Percentiles rank a stretch among this genome's conserved stretches.
Conservation (phyloP, 2,329 filamentous ascomycete genomes). For the Helicocarpus griseus region DNA sequence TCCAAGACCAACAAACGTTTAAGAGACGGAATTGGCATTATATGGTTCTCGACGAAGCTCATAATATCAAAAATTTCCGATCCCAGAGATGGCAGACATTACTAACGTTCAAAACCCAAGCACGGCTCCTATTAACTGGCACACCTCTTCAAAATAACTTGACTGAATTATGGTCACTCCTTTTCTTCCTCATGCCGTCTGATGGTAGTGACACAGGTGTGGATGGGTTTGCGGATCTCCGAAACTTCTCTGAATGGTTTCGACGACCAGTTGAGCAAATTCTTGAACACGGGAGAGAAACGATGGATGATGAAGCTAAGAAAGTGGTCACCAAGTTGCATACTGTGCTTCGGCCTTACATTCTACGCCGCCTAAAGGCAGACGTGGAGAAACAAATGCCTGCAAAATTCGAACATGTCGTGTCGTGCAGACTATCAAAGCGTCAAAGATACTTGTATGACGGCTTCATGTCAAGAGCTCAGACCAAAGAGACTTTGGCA, state of each 20-base stretch:
- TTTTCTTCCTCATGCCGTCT: conserved; percentile 94
- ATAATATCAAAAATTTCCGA: conserved; percentile 99
- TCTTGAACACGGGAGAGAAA: conserved; percentile 82
- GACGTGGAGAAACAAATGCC: conserved; percentile 99
- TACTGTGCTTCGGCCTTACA: conserved; percentile 83
- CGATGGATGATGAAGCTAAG: conserved; percentile 88
- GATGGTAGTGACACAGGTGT: conserved; percentile 63
- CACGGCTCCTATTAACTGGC: conserved; percentile 79
- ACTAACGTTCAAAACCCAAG: conserved; percentile 83
- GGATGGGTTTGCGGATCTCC: conserved; percentile 85
- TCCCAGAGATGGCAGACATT: conserved; percentile 95
- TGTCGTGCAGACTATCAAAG: conserved; percentile 91
- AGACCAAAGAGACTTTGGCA: conserved; percentile 78
- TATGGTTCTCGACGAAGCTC: conserved; percentile 94
- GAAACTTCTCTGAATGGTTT: conserved; percentile 94
- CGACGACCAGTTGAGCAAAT: conserved; percentile 93
- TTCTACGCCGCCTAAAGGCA: conserved; percentile 81
- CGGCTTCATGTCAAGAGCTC: conserved; percentile 82
- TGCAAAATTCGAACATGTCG: conserved; percentile 92
- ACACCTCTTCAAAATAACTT: conserved; percentile 96
- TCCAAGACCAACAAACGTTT: conserved; percentile 90
- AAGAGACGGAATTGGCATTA: conserved; percentile 93
- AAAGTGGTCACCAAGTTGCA: conserved; percentile 89
- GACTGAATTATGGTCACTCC: conserved; percentile 89
- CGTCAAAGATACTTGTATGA: conserved; percentile 93